Percentiles rank a stretch among this genome's conserved stretches.
Evolutionary conservation across 805 yeast species (phyloP).

Genomic region (Debaryomyces tyrocola): DNA sequence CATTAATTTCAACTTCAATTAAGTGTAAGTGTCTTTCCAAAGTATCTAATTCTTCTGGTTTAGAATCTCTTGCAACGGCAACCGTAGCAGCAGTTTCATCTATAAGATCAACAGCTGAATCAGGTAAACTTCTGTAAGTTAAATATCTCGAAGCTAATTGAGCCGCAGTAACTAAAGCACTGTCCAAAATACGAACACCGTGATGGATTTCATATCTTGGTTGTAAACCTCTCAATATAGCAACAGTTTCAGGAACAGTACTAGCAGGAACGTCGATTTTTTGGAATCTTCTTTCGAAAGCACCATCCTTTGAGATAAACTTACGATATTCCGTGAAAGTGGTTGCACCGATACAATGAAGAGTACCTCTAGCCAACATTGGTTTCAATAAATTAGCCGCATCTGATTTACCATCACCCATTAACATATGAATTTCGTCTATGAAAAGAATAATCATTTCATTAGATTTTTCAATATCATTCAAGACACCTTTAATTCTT

Average conservation of each 20-base stretch:
- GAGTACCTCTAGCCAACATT: conserved; percentile 92
- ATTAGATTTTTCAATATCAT: conserved; percentile 86
- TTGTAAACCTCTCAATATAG: conserved; percentile 93
- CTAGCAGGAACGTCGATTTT: conserved; percentile 96
- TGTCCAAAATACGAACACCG: conserved; percentile 92
- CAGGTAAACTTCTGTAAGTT: conserved; percentile 91
- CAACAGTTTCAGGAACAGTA: conserved; percentile 87
- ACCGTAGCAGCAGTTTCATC: conserved; percentile 95
- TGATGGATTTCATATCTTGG: conserved; percentile 92
- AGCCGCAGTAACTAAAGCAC: conserved; percentile 91
- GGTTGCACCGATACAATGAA: conserved; percentile 98
- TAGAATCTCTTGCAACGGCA: conserved; percentile 97
- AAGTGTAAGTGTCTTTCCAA: conserved; percentile 90
- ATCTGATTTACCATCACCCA: conserved; percentile 98
- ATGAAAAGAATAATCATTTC: conserved; percentile 86
- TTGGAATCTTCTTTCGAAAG: conserved; percentile 97
- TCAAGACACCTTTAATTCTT: conserved; percentile 93
- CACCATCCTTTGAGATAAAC: conserved; percentile 94
- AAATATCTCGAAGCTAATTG: conserved; percentile 88
- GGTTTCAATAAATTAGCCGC: conserved; percentile 97
- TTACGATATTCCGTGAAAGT: conserved; percentile 93
- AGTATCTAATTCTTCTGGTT: conserved; percentile 93
- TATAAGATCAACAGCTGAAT: conserved; percentile 89
- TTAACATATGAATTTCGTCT: conserved; percentile 98
- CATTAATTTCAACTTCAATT: conserved; percentile 93